phyloP scores from a whole-genome alignment of 495 filamentous ascomycete genomes.

The Tuber borchii region DNA sequence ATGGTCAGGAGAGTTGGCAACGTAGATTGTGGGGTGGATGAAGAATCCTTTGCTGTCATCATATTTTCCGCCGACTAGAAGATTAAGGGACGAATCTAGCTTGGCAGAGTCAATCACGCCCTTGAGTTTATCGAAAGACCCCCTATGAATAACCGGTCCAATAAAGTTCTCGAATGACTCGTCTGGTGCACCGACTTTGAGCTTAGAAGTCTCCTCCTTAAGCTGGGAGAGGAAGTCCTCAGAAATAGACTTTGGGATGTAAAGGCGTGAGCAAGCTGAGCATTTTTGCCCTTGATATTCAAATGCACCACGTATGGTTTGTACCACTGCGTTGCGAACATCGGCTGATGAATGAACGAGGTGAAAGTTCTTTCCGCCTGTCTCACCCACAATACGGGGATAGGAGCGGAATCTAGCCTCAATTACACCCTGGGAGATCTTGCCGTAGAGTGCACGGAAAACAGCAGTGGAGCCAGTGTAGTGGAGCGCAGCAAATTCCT shows the following conservation, averaged over 20 bases:
- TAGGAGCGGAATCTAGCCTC: constrained; percentile 65
- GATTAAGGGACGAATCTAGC: constrained; percentile 56
- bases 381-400: constrained; percentile 78
- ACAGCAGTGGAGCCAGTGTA: constrained; percentile 77
- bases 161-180: constrained; percentile 61
- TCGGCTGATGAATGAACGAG: constrained; percentile 69
- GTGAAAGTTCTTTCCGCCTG: constrained; percentile 90
- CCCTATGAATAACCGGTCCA: constrained; percentile 70
- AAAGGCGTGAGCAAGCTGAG: constrained; percentile 69
- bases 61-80: constrained; percentile 63
- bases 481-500: constrained; percentile 67
- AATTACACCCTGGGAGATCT: constrained; percentile 62
- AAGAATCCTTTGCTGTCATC: constrained; percentile 64
- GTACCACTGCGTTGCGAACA: constrained; percentile 64
- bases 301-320: constrained; percentile 80
- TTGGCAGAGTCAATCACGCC: constrained; percentile 62
- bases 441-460: constrained; percentile 66
- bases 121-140: constrained; percentile 64
- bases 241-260: constrained; percentile 65
- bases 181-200: constrained; percentile 63
- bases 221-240: constrained; percentile 58
- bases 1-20: constrained; percentile 56
- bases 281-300: constrained; percentile 91
- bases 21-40: constrained; percentile 67
- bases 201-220: constrained; percentile 57